A percentile compares a stretch with the other conserved stretches of the same genome.
Conservation (phyloP, 345 rosid genomes). For the Melastoma malabathricum region DNA sequence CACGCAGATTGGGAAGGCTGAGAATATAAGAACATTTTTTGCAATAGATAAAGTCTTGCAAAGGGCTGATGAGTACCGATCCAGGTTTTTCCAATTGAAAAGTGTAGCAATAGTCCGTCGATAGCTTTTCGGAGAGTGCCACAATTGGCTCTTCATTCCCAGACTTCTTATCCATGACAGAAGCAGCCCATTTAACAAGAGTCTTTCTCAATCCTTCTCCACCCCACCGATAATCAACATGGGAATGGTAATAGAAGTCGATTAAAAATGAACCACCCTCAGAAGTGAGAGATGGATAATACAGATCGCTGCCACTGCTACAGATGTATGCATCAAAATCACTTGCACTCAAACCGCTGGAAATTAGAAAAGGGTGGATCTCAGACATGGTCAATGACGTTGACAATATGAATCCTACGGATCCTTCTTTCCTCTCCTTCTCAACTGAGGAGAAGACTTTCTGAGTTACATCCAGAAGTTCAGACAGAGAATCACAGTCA, state of each 20-base stretch:
- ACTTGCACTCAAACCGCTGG: slow-evolving; percentile 49
- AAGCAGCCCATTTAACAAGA: slow-evolving; percentile 78
- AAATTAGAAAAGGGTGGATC: slow-evolving; percentile 54
- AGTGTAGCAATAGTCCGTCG: slow-evolving; percentile 80
- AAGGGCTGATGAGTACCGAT: slow-evolving; percentile 27
- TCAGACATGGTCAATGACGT: slow-evolving; percentile 81
- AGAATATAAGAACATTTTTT: neutral
- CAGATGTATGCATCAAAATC: slow-evolving; percentile 96
- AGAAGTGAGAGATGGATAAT: slow-evolving; percentile 52
- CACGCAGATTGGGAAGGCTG: neutral
- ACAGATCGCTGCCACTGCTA: slow-evolving; percentile 92
- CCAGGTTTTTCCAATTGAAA: slow-evolving; percentile 50
- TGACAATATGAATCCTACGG: slow-evolving; percentile 75
- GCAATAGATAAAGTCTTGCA: neutral
- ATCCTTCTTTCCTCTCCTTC: slow-evolving; percentile 74
- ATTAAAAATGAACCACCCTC: slow-evolving; percentile 63
- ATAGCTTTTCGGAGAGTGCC: slow-evolving; percentile 63
- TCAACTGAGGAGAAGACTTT: slow-evolving; percentile 59
- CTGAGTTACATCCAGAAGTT: slow-evolving; percentile 40
- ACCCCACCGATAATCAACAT: slow-evolving; percentile 97
- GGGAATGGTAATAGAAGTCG: slow-evolving; percentile 94
- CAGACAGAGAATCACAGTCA: slow-evolving; percentile 42
- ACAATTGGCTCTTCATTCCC: slow-evolving; percentile 44
- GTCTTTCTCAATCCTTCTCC: slow-evolving; percentile 97
- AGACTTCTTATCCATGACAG: slow-evolving; percentile 36